phyloP scores from a whole-genome alignment of 2,329 filamentous ascomycete species.

The Talaromyces sp. region DNA sequence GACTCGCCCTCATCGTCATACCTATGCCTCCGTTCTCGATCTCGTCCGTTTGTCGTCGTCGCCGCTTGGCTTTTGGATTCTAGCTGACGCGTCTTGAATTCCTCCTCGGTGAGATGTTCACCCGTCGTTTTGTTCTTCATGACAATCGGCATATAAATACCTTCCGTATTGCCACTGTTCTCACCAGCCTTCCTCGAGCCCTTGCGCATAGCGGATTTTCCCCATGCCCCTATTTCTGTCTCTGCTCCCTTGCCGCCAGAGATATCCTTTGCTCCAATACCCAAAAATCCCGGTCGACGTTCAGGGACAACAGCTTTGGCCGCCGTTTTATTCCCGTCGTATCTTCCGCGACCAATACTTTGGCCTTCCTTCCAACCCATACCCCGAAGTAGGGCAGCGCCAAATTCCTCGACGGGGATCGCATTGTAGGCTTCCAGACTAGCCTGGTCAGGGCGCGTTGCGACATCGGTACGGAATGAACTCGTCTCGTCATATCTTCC shows the following conservation, averaged over 20 bases:
- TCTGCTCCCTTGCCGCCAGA: conserved; percentile 49
- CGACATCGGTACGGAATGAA: conserved; percentile 65
- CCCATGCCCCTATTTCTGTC: conserved; percentile 75
- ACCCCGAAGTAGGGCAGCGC: conserved; percentile 78
- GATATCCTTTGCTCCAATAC: conserved; percentile 81
- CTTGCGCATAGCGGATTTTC: conserved; percentile 55
- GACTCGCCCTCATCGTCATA: conserved; percentile 23
- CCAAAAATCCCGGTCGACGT: conserved; percentile 72
- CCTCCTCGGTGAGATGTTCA: conserved; percentile 58
- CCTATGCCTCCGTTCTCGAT: conserved; percentile 24
- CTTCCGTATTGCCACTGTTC: conserved; percentile 32
- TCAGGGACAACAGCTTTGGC: conserved; percentile 62
- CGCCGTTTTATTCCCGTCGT: conserved; percentile 34
- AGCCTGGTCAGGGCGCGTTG: conserved; percentile 66
- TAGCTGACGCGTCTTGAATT: conserved; percentile 50
- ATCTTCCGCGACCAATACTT: conserved; percentile 52
- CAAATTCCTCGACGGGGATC: conserved; percentile 91
- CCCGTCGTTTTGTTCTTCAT: conserved; percentile 59
- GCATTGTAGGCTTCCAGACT: conserved; percentile 80
- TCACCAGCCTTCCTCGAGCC: conserved; percentile 52
- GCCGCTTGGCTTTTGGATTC: conserved; percentile 44
- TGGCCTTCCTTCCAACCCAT: conserved; percentile 88
- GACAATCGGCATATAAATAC: conserved; percentile 58
- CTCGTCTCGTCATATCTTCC: conserved; percentile 42
- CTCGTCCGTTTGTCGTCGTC: conserved; percentile 32